A percentile compares a stretch with the other conserved stretches of the same genome.
These are phyloP conservation scores for Pseudocohnilembus persalinus DNA, from an alignment of 169 alveolate species.

Conservation along the genomic window DNA sequence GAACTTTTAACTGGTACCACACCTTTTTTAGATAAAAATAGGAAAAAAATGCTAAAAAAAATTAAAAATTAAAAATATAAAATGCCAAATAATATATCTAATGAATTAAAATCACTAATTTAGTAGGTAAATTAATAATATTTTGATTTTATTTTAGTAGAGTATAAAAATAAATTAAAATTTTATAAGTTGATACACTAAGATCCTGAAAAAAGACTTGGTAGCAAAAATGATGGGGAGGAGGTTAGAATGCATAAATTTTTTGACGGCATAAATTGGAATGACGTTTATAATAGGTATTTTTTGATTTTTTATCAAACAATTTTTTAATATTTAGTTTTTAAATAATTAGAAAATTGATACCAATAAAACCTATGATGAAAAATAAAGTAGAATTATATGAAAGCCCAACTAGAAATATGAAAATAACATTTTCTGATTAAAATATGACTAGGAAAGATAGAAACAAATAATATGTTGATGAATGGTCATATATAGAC, in stretches of 20 bases:
- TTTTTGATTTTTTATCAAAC: neutral
- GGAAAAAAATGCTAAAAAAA: conserved; percentile 43
- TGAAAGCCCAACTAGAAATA: neutral
- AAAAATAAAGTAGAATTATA: neutral
- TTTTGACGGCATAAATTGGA: conserved; percentile 72
- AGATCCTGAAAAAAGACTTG: conserved; percentile 53
- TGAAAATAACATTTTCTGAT: neutral
- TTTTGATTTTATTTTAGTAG: neutral
- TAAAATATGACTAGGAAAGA: neutral
- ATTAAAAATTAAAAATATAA: conserved; percentile 35
- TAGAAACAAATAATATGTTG: neutral
- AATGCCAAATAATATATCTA: conserved; percentile 30
- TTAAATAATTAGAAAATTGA: neutral
- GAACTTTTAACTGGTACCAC: conserved; percentile 80
- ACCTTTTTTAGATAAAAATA: conserved; percentile 55
- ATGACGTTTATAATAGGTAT: conserved; percentile 50
- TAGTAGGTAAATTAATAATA: conserved; percentile 9
- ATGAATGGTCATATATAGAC: neutral
- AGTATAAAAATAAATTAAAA: neutral
- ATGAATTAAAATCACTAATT: conserved; percentile 16
- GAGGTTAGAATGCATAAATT: conserved; percentile 71
- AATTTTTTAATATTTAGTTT: too few relatives aligned
- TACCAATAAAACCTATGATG: neutral
- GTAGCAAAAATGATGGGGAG: conserved; percentile 34
- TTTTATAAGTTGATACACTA: conserved; percentile 35